These are phyloP conservation scores for Leccinum pachyderme DNA, from an alignment of 1,284 basidiomycete genomes.

Conservation along the genomic window DNA sequence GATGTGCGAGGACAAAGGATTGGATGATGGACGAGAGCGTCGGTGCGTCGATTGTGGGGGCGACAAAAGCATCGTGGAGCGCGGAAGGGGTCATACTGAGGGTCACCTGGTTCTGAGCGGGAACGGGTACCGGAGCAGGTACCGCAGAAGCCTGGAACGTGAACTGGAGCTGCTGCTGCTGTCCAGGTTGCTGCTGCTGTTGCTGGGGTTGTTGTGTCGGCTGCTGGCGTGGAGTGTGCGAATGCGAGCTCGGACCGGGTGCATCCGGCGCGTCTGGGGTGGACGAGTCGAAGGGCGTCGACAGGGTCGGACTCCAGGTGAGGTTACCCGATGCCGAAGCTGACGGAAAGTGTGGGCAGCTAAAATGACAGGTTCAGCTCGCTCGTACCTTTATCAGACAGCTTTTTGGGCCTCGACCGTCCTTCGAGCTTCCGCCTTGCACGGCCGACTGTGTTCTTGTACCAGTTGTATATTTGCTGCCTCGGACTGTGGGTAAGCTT, in stretches of 20 bases:
- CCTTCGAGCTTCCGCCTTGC: slow-evolving; percentile 54
- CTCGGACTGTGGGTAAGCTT: neutral
- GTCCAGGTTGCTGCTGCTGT: too few species aligned
- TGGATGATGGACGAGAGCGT: slow-evolving; percentile 52
- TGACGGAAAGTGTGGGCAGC: slow-evolving; percentile 1
- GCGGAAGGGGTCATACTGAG: slow-evolving; percentile 38
- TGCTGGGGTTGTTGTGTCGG: slow-evolving; percentile 12
- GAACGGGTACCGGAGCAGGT: slow-evolving; percentile 20
- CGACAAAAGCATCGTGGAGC: slow-evolving; percentile 48
- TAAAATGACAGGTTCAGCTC: neutral
- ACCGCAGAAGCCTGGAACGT: slow-evolving; percentile 24
- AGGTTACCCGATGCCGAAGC: slow-evolving; percentile 16
- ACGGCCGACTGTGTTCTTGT: slow-evolving; percentile 61
- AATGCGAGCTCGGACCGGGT: slow-evolving; percentile 15
- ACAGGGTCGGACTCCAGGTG: slow-evolving; percentile 35
- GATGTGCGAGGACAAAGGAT: slow-evolving; percentile 42
- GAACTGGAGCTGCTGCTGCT: slow-evolving; percentile 37
- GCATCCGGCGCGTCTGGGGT: slow-evolving; percentile 12
- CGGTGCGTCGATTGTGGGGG: slow-evolving; percentile 41
- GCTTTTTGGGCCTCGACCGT: slow-evolving; percentile 45
- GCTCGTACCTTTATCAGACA: slow-evolving; percentile 44
- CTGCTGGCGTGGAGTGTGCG: slow-evolving; percentile 32
- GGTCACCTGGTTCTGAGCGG: slow-evolving; percentile 28
- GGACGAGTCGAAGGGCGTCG: slow-evolving; percentile 24
- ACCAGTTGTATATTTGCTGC: slow-evolving; percentile 68